A percentile compares a stretch with the other conserved stretches of the same genome.
Evolutionary conservation across 106 monocot species (phyloP).

Genomic region (Vanilla planifolia): DNA sequence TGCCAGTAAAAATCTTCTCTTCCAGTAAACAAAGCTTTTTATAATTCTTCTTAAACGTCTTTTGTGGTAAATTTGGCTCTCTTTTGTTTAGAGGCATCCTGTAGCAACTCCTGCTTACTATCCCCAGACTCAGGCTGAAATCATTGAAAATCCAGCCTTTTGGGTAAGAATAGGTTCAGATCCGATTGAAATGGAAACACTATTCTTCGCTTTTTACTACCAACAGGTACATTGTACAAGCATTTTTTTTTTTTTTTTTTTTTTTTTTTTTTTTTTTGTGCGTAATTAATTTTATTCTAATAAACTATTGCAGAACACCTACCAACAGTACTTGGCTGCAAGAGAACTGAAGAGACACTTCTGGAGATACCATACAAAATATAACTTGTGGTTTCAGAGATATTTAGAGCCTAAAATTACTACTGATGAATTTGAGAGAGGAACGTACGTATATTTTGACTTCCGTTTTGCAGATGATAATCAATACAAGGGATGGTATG

Average conservation of each 20-base stretch:
- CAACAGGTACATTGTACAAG: no score
- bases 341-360: slow-evolving; percentile 87
- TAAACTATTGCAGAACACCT: slow-evolving; percentile 67
- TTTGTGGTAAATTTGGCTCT: not conserved
- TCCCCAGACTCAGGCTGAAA: slow-evolving; percentile 70
- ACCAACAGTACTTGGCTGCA: slow-evolving; percentile 94
- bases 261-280: not conserved
- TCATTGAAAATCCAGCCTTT: slow-evolving; percentile 84
- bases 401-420: slow-evolving; percentile 95
- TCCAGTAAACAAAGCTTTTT: not conserved
- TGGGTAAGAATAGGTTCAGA: slow-evolving; percentile 83
- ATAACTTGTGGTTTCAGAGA: slow-evolving; percentile 97
- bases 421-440: slow-evolving; percentile 87
- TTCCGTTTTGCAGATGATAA: slow-evolving; percentile 81
- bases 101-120: slow-evolving; percentile 82
- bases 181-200: slow-evolving; percentile 51
- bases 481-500: slow-evolving; percentile 83
- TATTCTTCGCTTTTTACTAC: slow-evolving; percentile 98
- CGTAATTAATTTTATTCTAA: not conserved
- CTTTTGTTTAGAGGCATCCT: slow-evolving; percentile 63
- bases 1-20: slow-evolving; percentile 43
- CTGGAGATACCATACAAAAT: slow-evolving; percentile 95
- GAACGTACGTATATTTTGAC: slow-evolving; percentile 98
- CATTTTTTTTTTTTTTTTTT: slow-evolving; percentile 7
- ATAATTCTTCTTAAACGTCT: not conserved